Percentiles rank a stretch among this genome's conserved stretches.
phyloP scores from a whole-genome alignment of 2,329 filamentous ascomycete species.

The Pyrenochaeta sp. region DNA sequence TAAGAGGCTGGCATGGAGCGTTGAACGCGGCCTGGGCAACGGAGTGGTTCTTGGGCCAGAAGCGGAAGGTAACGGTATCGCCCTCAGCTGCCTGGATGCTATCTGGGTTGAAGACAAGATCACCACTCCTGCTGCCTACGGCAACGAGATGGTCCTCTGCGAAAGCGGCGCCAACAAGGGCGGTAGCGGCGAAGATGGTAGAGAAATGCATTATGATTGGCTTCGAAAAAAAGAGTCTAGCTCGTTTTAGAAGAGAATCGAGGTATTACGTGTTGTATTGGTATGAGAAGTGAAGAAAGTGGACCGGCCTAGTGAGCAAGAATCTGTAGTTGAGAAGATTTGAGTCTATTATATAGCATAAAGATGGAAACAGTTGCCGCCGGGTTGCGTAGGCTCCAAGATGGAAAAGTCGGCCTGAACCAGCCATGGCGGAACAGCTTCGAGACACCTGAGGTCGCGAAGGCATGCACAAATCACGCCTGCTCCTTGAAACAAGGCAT shows the following conservation, averaged over 20 bases:
- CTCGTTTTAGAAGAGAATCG: conserved; percentile 37
- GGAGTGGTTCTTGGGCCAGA: conserved; percentile 52
- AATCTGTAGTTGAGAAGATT: conserved; percentile 39
- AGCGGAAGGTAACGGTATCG: conserved; percentile 50
- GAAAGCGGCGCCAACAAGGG: conserved; percentile 40
- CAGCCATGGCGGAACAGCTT: conserved; percentile 44
- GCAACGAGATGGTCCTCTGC: conserved; percentile 44
- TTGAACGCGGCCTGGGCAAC: conserved; percentile 48
- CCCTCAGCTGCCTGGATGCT: conserved; percentile 45
- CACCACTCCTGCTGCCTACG: conserved; percentile 39
- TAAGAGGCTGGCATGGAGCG: conserved; percentile 44
- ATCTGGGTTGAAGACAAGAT: conserved; percentile 46
- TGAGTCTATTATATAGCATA: conserved; percentile 48
- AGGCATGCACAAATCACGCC: conserved; percentile 36
- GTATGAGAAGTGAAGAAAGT: conserved; percentile 42
- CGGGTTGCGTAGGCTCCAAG: conserved; percentile 17
- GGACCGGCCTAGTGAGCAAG: conserved; percentile 48
- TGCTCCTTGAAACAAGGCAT: conserved; percentile 18
- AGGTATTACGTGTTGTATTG: conserved; percentile 38
- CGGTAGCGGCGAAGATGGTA: conserved; percentile 42
- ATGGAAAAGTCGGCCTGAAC: conserved; percentile 34
- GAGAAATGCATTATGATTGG: conserved; percentile 52
- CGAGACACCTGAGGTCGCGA: conserved; percentile 46
- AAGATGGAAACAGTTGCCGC: conserved; percentile 37
- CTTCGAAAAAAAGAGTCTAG: conserved; percentile 40